These are phyloP conservation scores for Penicillium italicum DNA, from an alignment of 2,329 filamentous ascomycete species.

Conservation along the genomic window DNA sequence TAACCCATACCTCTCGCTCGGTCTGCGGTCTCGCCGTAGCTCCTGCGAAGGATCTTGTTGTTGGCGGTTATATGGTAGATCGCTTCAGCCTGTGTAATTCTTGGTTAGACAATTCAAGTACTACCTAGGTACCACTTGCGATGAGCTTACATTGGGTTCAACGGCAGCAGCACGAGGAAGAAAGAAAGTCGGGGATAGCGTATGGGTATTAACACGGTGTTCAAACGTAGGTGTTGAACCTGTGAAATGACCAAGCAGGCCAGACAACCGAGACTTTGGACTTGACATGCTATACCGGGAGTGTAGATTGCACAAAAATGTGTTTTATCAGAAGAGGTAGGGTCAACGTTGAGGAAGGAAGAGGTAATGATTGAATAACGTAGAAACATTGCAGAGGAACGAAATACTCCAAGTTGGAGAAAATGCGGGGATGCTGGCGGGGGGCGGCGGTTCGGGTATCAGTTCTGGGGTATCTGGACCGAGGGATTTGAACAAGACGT, in stretches of 20 bases:
- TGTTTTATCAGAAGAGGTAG: neutral
- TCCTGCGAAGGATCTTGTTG: constrained; percentile 67
- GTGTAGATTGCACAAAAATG: neutral
- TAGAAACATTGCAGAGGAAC: neutral
- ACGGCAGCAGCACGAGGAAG: constrained; percentile 80
- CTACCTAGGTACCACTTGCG: neutral
- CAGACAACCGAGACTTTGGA: constrained; percentile 27
- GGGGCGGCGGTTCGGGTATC: constrained; percentile 6
- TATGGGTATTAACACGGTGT: constrained; percentile 45
- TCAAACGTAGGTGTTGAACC: constrained; percentile 21
- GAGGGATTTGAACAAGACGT: neutral
- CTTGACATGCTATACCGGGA: constrained; percentile 20
- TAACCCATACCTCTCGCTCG: constrained; percentile 85
- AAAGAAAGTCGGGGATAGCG: constrained; percentile 83
- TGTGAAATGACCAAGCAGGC: constrained; percentile 30
- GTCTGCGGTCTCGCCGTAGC: constrained; percentile 78
- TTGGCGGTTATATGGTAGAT: constrained; percentile 84
- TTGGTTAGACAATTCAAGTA: neutral
- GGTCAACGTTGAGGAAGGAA: neutral
- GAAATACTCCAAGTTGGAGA: constrained; percentile 13
- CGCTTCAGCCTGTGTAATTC: constrained; percentile 59
- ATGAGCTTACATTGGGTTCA: constrained; percentile 65
- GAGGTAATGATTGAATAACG: neutral
- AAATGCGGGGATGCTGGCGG: constrained; percentile 17
- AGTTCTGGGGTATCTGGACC: neutral